Evolutionary conservation across 257 asterid species (phyloP).

Genomic region (Nicotiana sylvestris): DNA sequence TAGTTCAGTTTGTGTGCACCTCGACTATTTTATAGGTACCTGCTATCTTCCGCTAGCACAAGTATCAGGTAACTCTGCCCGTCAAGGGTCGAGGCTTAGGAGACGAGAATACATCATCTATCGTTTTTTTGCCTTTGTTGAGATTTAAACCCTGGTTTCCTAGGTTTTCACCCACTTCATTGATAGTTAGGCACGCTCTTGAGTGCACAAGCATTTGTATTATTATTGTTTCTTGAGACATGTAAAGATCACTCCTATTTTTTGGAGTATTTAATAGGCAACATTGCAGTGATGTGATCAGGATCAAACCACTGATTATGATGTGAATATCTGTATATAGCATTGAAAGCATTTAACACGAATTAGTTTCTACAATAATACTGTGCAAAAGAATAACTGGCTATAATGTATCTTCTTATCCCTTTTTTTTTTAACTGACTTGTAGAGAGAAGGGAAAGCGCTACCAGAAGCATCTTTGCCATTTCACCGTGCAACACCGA

Average conservation of each 20-base stretch:
- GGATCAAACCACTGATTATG: not conserved
- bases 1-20: not conserved
- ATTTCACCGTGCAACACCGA: constrained; percentile 93
- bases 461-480: constrained; percentile 93
- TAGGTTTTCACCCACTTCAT: not conserved
- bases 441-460: constrained; percentile 88
- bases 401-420: constrained; percentile 8
- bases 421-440: constrained; percentile 13
- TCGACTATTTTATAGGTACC: not conserved
- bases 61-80: not conserved
- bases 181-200: not conserved
- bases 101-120: not conserved
- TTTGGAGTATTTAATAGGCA: not conserved
- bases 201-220: not conserved
- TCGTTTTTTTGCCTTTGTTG: not conserved
- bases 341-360: not conserved
- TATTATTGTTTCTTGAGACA: not conserved
- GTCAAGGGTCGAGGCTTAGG: not conserved
- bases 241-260: not conserved
- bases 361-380: not conserved
- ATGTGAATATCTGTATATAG: not conserved
- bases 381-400: not conserved
- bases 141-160: not conserved
- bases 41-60: not conserved
- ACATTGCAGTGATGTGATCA: not conserved